Percentiles rank a stretch among this genome's conserved stretches.
Conservation (phyloP, 495 filamentous ascomycete genomes). For the Mycothermus thermophilus region DNA sequence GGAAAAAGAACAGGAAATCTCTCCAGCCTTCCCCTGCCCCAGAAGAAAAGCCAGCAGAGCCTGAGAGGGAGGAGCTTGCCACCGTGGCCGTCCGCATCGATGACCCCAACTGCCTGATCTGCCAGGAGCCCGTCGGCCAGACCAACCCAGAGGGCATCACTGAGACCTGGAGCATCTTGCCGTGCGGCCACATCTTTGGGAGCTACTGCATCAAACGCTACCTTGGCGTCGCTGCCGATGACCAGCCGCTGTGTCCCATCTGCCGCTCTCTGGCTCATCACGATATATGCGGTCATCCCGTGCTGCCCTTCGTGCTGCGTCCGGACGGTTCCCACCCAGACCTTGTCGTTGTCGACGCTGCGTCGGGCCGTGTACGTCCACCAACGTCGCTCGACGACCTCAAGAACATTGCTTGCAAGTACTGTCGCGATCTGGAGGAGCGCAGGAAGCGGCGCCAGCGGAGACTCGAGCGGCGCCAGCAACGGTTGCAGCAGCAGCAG, state of each 20-base stretch:
- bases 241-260: slow-evolving; percentile 25
- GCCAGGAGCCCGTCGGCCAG: slow-evolving; percentile 27
- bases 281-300: slow-evolving; percentile 25
- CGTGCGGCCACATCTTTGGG: slow-evolving; percentile 34
- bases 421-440: too few relatives aligned
- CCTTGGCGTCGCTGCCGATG: slow-evolving; percentile 24
- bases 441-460: too few relatives aligned
- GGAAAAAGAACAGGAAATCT: too few relatives aligned
- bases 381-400: too few relatives aligned
- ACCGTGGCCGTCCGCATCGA: slow-evolving; percentile 5
- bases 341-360: background rate
- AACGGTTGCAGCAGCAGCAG: too few relatives aligned
- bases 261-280: slow-evolving; percentile 27
- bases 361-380: too few relatives aligned
- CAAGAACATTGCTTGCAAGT: too few relatives aligned
- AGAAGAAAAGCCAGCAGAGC: too few relatives aligned
- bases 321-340: background rate
- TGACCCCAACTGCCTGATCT: slow-evolving; percentile 29
- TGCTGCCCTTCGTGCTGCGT: slow-evolving; percentile 14
- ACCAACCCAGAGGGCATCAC: slow-evolving; percentile 23
- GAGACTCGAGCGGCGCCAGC: too few relatives aligned
- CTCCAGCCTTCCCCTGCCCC: too few relatives aligned
- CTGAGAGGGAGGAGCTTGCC: too few relatives aligned
- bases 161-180: slow-evolving; percentile 29
- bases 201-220: slow-evolving; percentile 34